Conservation (phyloP, 805 yeast genomes). For the Wickerhamomyces chaumierensis region DNA sequence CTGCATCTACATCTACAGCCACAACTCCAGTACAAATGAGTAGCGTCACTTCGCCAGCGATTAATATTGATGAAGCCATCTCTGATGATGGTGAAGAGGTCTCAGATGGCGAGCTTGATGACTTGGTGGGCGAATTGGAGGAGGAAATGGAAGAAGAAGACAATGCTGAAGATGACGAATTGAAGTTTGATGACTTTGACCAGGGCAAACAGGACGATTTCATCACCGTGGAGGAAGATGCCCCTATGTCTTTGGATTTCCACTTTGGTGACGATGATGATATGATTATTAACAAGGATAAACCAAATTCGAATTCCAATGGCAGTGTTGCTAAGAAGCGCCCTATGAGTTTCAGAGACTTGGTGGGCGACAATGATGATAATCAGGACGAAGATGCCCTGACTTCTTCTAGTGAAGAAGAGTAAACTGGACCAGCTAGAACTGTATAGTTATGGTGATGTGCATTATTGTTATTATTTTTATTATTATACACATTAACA, state of each 20-base stretch:
- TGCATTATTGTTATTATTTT: no score
- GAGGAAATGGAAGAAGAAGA: constrained; percentile 18
- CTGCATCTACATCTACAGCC: constrained; percentile 10
- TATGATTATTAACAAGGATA: background rate
- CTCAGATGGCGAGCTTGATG: constrained; percentile 8
- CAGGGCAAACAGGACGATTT: background rate
- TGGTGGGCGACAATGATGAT: constrained; percentile 11
- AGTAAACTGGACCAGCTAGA: no score
- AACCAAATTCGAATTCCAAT: background rate
- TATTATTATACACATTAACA: no score
- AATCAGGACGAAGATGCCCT: constrained; percentile 17
- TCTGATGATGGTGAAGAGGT: background rate
- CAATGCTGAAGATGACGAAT: background rate
- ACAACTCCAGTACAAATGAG: no score
- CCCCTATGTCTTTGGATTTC: background rate
- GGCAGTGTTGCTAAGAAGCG: constrained; percentile 2
- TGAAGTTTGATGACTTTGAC: no score
- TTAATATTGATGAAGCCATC: background rate
- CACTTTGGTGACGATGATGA: background rate
- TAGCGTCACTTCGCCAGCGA: background rate
- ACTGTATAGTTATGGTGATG: no score
- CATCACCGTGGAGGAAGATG: constrained; percentile 5
- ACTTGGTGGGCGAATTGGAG: constrained; percentile 13
- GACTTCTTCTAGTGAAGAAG: constrained; percentile 18
- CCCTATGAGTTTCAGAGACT: constrained; percentile 15